Conservation (phyloP, 1,284 basidiomycete species). For the Microbotryomycetes sp. region DNA sequence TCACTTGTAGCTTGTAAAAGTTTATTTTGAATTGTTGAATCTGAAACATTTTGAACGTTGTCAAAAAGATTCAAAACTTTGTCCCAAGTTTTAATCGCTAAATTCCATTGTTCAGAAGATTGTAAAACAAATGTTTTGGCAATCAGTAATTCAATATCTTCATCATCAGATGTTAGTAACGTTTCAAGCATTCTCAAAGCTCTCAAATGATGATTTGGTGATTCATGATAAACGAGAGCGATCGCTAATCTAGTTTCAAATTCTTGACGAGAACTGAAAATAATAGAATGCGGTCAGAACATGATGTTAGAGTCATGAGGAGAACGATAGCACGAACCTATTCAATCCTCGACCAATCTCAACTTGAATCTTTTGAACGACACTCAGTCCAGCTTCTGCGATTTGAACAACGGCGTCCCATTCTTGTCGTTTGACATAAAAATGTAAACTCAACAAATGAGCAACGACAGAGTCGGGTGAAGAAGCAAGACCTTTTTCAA, state of each 20-base stretch:
- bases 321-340: conserved; percentile 37
- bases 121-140: conserved; percentile 69
- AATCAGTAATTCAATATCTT: conserved; percentile 63
- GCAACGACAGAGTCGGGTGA: conserved; percentile 62
- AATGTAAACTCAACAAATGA: conserved; percentile 52
- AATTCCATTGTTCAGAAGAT: conserved; percentile 59
- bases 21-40: conserved; percentile 45
- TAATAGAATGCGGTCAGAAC: too few relatives aligned
- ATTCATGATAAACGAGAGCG: conserved; percentile 74
- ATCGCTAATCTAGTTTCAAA: conserved; percentile 62
- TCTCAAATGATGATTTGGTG: conserved; percentile 80
- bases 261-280: conserved; percentile 13
- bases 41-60: conserved; percentile 39
- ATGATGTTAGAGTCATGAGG: too few relatives aligned
- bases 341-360: conserved; percentile 56
- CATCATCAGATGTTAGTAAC: conserved; percentile 56
- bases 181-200: conserved; percentile 68
- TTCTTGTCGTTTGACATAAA: conserved; percentile 63
- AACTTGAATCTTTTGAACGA: conserved; percentile 54
- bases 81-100: conserved; percentile 61
- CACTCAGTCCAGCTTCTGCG: conserved; percentile 61
- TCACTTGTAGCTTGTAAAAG: conserved; percentile 73
- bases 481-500: conserved; percentile 53
- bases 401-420: conserved; percentile 66
- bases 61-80: conserved; percentile 45